Base-by-base conservation (phyloP, 2,329 filamentous ascomycete species). In the Colletotrichum musicola region DNA sequence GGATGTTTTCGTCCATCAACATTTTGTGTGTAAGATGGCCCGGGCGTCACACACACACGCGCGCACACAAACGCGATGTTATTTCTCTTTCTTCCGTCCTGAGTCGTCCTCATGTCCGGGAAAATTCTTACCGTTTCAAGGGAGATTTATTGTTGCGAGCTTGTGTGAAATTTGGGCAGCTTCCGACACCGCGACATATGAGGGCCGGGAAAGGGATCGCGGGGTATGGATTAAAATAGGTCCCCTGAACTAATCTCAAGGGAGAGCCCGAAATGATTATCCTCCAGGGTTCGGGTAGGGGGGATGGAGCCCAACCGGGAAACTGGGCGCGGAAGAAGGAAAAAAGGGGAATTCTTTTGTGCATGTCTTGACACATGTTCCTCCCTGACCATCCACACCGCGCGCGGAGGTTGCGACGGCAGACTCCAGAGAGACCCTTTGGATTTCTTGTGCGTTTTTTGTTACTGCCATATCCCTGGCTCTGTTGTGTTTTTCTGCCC, bases 121-220 rank as follows among this genome's bases (percentile, higher is more conserved):
- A 55, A 68, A 60, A 55, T 59, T 64, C 65, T 68, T 47, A 65
- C 18, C 30, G 61, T 68, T 68, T 68, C 61, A 68, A 68, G 61
- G 61, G 65, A 60, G 22, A 68, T 60, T 68, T 68, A 4, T 60
- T 49, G 22, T 18, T 16, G 46, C 25, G 22, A 4, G 4, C 22
- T 22, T 22, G 3, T 22, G 18, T 12, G 51, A 46, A 67, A 44
- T 62, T 35, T 25, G 18, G 51, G 38, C 61, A 53, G 20, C 38
- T 30, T 20, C 18, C 20, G 27, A 60, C 46, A 50, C 10, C 0
- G 1, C 27, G 25, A 42, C 58, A 25, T 49, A 14, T 18, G 44
- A 25, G 40, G 40, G 35, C 46, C 30, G 57, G 57, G 44, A 50
- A 49, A 38, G 55, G 25, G 40, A 60, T 50, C 44, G 57, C 58